Conservation (phyloP, 2,329 filamentous ascomycete species). For the Daldinia eschscholtzii region DNA sequence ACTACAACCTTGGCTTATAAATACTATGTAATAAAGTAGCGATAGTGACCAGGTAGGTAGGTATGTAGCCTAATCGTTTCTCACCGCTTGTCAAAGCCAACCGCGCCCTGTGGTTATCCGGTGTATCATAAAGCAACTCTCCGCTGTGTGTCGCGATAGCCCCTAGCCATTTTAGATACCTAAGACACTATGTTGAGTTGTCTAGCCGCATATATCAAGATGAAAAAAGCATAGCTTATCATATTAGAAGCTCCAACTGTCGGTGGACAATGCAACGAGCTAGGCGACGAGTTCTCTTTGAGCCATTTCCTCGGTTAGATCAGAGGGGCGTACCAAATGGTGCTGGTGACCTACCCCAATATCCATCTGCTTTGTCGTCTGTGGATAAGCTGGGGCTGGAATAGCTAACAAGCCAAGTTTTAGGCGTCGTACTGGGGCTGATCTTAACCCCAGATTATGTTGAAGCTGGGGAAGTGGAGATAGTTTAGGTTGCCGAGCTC, state of each 20-base stretch:
- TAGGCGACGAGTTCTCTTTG: conserved; percentile 6
- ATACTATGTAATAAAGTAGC: conserved; percentile 11
- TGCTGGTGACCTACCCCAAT: conserved; percentile 26
- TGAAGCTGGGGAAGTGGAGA: conserved; percentile 32
- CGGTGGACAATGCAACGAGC: conserved; percentile 26
- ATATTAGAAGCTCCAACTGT: conserved; percentile 5
- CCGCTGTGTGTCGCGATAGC: neutral
- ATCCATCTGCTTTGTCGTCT: conserved; percentile 26
- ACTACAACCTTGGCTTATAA: conserved; percentile 27
- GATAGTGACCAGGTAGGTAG: neutral
- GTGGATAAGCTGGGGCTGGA: conserved; percentile 17
- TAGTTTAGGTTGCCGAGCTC: conserved; percentile 16
- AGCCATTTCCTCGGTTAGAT: conserved; percentile 12
- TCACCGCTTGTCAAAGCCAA: conserved; percentile 1
- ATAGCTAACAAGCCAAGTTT: conserved; percentile 11
- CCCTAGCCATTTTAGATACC: neutral
- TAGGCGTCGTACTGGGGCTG: conserved; percentile 11
- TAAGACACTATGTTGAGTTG: too few relatives aligned
- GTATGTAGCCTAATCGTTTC: neutral
- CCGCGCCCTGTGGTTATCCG: neutral
- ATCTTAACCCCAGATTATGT: conserved; percentile 29
- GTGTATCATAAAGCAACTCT: neutral
- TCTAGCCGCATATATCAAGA: neutral
- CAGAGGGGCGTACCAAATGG: neutral
- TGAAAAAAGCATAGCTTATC: conserved; percentile 3